Percentiles rank a stretch among this genome's conserved stretches.
phyloP scores from a whole-genome alignment of 129 eudicot genomes.

The Ambrosia artemisiifolia region DNA sequence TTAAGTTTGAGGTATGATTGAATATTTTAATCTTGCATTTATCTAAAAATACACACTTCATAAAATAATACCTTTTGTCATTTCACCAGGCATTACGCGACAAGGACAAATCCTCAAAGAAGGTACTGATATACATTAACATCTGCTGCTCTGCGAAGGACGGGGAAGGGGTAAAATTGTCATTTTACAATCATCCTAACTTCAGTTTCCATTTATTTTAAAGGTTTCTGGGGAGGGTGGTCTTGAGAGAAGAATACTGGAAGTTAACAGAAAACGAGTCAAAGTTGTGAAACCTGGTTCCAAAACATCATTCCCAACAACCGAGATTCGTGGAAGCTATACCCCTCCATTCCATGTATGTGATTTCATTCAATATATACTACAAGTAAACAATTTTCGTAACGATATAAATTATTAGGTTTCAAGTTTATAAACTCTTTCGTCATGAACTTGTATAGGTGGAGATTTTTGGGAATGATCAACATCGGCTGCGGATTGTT shows the following conservation, averaged over 20 bases:
- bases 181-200: not conserved
- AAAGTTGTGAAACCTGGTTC: slow-evolving; percentile 98
- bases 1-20: slow-evolving; percentile 81
- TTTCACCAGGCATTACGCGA: slow-evolving; percentile 73
- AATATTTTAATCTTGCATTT: not conserved
- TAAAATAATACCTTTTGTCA: slow-evolving; percentile 1
- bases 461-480: slow-evolving; percentile 88
- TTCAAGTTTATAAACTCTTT: not conserved
- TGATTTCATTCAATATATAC: not conserved
- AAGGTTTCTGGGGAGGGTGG: slow-evolving; percentile 69
- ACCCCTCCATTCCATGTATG: slow-evolving; percentile 98
- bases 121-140: slow-evolving; percentile 39
- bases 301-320: slow-evolving; percentile 84
- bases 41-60: not conserved
- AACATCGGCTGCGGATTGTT: slow-evolving; percentile 82
- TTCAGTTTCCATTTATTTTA: not conserved
- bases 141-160: not conserved
- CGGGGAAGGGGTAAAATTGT: slow-evolving; percentile 10
- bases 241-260: slow-evolving; percentile 87
- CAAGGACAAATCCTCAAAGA: slow-evolving; percentile 82
- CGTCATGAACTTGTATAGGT: slow-evolving; percentile 47
- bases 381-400: not conserved
- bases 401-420: not conserved
- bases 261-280: slow-evolving; percentile 75
- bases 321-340: slow-evolving; percentile 93